These are phyloP conservation scores for Pseudozyma thailandica DNA, from an alignment of 1,284 basidiomycete genomes.

Conservation along the genomic window DNA sequence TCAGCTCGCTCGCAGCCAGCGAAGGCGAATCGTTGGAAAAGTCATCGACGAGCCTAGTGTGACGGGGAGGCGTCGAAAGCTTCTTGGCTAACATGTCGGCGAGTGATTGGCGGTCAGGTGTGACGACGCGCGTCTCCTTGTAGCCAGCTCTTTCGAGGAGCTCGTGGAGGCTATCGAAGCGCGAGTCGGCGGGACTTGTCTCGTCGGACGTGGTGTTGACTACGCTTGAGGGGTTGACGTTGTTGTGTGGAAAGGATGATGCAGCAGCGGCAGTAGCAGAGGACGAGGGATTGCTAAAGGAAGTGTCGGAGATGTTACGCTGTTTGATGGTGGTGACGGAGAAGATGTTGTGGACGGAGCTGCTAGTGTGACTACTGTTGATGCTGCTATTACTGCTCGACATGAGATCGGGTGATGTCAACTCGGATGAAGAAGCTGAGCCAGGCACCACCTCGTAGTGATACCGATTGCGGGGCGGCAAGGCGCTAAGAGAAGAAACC, in stretches of 20 bases:
- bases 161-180: conserved; percentile 63
- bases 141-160: conserved; percentile 63
- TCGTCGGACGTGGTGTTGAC: not conserved
- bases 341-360: not conserved
- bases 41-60: conserved; percentile 30
- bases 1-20: conserved; percentile 31
- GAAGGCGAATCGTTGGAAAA: conserved; percentile 40
- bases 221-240: not conserved
- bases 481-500: conserved; percentile 12
- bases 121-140: conserved; percentile 65
- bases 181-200: conserved; percentile 12
- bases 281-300: not conserved
- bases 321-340: not conserved
- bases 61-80: conserved; percentile 23
- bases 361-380: conserved; percentile 10
- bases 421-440: conserved; percentile 18
- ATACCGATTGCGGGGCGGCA: conserved; percentile 10
- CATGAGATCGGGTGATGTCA: conserved; percentile 17
- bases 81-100: conserved; percentile 38
- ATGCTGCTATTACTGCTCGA: conserved; percentile 14
- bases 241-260: not conserved
- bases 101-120: conserved; percentile 44
- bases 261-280: not conserved
- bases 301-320: not conserved
- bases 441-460: conserved; percentile 4